phyloP scores from a whole-genome alignment of 2,329 filamentous ascomycete species.

The Talaromyces amestolkiae region DNA sequence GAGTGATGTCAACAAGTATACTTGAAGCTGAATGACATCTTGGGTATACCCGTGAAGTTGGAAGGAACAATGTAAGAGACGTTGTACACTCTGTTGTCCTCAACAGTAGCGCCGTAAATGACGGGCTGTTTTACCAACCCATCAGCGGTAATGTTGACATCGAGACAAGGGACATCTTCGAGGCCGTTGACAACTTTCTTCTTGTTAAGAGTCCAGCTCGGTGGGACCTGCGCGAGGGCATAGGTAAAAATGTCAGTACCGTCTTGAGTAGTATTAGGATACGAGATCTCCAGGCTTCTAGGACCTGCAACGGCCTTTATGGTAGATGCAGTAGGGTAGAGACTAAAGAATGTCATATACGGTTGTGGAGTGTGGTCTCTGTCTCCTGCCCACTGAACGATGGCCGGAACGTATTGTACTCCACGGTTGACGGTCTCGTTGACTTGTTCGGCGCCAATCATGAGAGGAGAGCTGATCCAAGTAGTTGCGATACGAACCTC shows the following conservation, averaged over 20 bases:
- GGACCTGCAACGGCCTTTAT: slow-evolving; percentile 41
- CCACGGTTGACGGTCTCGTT: slow-evolving; percentile 40
- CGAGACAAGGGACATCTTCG: slow-evolving; percentile 41
- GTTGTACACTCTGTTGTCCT: slow-evolving; percentile 48
- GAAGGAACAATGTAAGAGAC: slow-evolving; percentile 47
- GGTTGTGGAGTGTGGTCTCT: slow-evolving; percentile 40
- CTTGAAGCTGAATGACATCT: slow-evolving; percentile 34
- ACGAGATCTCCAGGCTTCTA: slow-evolving; percentile 35
- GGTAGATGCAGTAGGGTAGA: slow-evolving; percentile 46
- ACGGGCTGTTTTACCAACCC: slow-evolving; percentile 39
- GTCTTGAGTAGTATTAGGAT: slow-evolving; percentile 42
- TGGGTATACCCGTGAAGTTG: slow-evolving; percentile 40
- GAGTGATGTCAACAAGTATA: slow-evolving; percentile 30
- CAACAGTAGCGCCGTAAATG: slow-evolving; percentile 38
- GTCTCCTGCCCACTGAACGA: slow-evolving; percentile 49
- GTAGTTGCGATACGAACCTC: slow-evolving; percentile 36
- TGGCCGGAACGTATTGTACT: slow-evolving; percentile 46
- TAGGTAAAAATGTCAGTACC: slow-evolving; percentile 44
- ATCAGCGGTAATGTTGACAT: slow-evolving; percentile 38
- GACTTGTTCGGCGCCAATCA: slow-evolving; percentile 44
- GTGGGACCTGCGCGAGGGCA: slow-evolving; percentile 40
- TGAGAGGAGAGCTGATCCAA: slow-evolving; percentile 45
- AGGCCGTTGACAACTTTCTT: slow-evolving; percentile 34
- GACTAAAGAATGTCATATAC: slow-evolving; percentile 41
- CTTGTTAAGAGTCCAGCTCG: slow-evolving; percentile 37